Base-by-base conservation (phyloP, 208 protist species). In the Leishmania major region DNA sequence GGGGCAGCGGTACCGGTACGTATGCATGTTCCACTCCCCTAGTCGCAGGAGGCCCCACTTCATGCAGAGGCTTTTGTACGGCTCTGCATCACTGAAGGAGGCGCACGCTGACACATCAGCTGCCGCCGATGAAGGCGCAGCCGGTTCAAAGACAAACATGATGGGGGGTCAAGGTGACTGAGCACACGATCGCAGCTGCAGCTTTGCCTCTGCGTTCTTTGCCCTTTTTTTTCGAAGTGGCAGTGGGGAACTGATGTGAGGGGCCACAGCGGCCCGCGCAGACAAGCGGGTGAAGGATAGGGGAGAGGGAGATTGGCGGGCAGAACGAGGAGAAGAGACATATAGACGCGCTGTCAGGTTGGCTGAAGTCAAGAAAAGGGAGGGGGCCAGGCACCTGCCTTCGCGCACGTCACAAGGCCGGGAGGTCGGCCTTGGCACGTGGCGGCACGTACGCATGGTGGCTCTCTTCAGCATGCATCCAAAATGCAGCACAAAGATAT, bases 31-130 rank as follows among this genome's bases (percentile, higher is more conserved):
- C 76, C 81, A 75, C 76, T 81, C 73, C 6, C 73, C 74, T 11
- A 49, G 1, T 22, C 71, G 73, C 40, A 62, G 55, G 31, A 84
- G 49, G 62, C 86, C 86, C 86, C 86, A 89, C 73, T 89, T 89
- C 19, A 35, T n/a, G 35, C 84, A 66, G 51, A 84, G 79, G 55
- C 82, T 72, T 43, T 60, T 43, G 81, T 80, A 80, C 3, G 67
- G 75, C 43, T 82, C 78, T 6, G 6, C 43, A 35, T 75, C 70
- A 8, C 75, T 40, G 55, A 71, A 82, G n/a, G 53, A 19, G 13
- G 82, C 55, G 35, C 66, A 77, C 22, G 64, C 76, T 13, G 43
- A 31, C 11, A 17, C 40, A 51, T 37, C 13, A 25, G 35, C n/a
- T 40, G 15, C 37, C 11, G 47, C 8, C 19, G 71, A 59, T 15